These are phyloP conservation scores for Lecanicillium sp. DNA, from an alignment of 2,329 filamentous ascomycete genomes.

Conservation along the genomic window DNA sequence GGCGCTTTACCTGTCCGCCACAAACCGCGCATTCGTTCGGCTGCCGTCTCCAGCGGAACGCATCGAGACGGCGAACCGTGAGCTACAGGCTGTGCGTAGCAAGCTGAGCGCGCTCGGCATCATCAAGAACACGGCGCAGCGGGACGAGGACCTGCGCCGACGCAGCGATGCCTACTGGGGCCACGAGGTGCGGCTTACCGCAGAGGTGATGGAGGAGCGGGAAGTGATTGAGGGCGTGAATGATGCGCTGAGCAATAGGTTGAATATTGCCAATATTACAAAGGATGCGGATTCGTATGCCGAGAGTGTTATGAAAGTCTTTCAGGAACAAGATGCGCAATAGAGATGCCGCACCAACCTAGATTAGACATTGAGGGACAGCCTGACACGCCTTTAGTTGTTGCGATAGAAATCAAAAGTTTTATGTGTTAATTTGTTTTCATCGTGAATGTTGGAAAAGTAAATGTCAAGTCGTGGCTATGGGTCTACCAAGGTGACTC, in stretches of 20 bases:
- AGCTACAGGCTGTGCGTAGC: slow-evolving; percentile 50
- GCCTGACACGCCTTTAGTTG: too few species aligned
- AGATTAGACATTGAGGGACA: too few species aligned
- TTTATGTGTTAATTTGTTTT: too few species aligned
- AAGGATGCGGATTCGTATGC: slow-evolving; percentile 58
- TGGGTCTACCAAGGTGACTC: too few species aligned
- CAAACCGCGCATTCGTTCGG: slow-evolving; percentile 66
- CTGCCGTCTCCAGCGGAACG: slow-evolving; percentile 56
- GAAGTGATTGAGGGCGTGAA: slow-evolving; percentile 66
- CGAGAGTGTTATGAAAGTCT: slow-evolving; percentile 28
- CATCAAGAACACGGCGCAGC: slow-evolving; percentile 68
- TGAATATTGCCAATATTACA: slow-evolving; percentile 53
- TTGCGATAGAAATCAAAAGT: too few species aligned
- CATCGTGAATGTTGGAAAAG: too few species aligned
- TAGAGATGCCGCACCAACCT: too few species aligned
- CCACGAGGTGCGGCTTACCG: slow-evolving; percentile 64
- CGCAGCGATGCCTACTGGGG: slow-evolving; percentile 69
- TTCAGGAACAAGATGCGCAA: slow-evolving; percentile 11
- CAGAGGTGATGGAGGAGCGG: slow-evolving; percentile 68
- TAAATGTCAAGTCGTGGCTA: too few species aligned
- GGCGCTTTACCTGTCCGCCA: slow-evolving; percentile 67
- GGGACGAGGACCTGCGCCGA: slow-evolving; percentile 63
- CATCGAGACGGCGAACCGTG: slow-evolving; percentile 49
- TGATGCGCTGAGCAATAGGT: slow-evolving; percentile 53
- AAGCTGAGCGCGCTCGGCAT: slow-evolving; percentile 68